Conservation (phyloP, 352 stramenopile genomes). For the Phytopythium sindhum region DNA sequence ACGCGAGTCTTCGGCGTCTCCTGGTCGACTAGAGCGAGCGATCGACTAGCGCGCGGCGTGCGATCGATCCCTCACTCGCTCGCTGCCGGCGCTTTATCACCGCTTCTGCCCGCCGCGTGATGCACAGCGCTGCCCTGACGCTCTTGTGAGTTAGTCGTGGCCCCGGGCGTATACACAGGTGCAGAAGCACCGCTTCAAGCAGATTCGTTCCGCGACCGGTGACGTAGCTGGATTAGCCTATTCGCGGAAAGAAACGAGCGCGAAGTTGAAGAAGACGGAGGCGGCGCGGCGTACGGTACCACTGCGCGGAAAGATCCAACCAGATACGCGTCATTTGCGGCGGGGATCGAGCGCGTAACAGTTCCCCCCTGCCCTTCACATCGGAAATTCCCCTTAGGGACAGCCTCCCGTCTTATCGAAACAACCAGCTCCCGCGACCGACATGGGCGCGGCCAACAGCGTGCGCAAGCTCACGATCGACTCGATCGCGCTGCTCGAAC, state of each 20-base stretch:
- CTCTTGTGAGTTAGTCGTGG: not conserved
- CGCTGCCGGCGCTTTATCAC: not conserved
- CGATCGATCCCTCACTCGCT: not conserved
- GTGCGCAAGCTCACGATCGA: conserved; percentile 80
- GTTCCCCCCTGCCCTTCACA: not conserved
- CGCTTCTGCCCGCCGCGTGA: not conserved
- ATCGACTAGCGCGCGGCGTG: not conserved
- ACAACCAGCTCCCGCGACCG: conserved; percentile 3
- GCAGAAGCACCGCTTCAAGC: not conserved
- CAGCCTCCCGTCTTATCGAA: not conserved
- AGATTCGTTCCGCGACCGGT: not conserved
- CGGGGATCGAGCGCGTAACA: not conserved
- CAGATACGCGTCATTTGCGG: not conserved
- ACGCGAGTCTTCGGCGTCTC: not conserved
- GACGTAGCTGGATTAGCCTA: not conserved
- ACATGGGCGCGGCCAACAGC: conserved; percentile 78
- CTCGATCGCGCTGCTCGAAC: conserved; percentile 73
- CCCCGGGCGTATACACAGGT: not conserved
- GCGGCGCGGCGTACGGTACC: not conserved
- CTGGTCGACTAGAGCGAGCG: not conserved
- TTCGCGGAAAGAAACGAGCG: conserved; percentile 2
- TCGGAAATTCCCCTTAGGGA: not conserved
- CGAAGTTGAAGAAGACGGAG: not conserved
- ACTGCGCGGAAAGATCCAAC: conserved; percentile 1
- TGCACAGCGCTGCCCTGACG: not conserved